Evolutionary conservation across 768 basidiomycete genomes (phyloP).

Genomic region (Boletus rubescentipes): DNA sequence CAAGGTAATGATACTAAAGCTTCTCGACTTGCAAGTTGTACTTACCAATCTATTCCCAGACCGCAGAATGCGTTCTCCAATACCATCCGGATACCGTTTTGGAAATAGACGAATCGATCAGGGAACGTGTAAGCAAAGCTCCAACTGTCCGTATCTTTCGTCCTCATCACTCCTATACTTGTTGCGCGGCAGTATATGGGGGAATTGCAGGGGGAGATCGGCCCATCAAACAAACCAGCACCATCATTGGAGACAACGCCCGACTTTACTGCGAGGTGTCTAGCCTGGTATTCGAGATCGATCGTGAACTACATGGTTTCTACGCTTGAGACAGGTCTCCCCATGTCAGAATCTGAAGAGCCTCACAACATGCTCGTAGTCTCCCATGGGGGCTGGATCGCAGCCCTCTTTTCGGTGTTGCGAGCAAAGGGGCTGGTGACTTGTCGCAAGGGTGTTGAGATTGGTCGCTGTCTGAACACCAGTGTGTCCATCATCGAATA

Average conservation of each 20-base stretch:
- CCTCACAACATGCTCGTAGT: slow-evolving; percentile 50
- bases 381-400: slow-evolving; percentile 68
- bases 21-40: background rate
- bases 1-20: slow-evolving; percentile 45
- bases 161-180: background rate
- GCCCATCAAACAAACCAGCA: slow-evolving; percentile 13
- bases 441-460: slow-evolving; percentile 33
- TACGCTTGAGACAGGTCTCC: slow-evolving; percentile 16
- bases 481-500: slow-evolving; percentile 60
- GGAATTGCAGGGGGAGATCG: slow-evolving; percentile 51
- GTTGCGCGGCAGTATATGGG: slow-evolving; percentile 52
- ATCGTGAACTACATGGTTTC: slow-evolving; percentile 37
- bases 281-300: slow-evolving; percentile 59
- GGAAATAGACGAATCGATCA: slow-evolving; percentile 44
- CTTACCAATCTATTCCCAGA: slow-evolving; percentile 40
- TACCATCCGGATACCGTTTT: slow-evolving; percentile 48
- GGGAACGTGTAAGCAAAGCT: slow-evolving; percentile 58
- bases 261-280: slow-evolving; percentile 48
- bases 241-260: slow-evolving; percentile 29
- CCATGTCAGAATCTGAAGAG: slow-evolving; percentile 31
- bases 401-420: slow-evolving; percentile 48
- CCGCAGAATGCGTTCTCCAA: slow-evolving; percentile 62
- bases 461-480: slow-evolving; percentile 27
- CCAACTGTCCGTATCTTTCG: background rate
- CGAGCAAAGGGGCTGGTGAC: slow-evolving; percentile 39